Evolutionary conservation across 441 rosid genomes (phyloP).

Genomic region (Populus trichocarpa): DNA sequence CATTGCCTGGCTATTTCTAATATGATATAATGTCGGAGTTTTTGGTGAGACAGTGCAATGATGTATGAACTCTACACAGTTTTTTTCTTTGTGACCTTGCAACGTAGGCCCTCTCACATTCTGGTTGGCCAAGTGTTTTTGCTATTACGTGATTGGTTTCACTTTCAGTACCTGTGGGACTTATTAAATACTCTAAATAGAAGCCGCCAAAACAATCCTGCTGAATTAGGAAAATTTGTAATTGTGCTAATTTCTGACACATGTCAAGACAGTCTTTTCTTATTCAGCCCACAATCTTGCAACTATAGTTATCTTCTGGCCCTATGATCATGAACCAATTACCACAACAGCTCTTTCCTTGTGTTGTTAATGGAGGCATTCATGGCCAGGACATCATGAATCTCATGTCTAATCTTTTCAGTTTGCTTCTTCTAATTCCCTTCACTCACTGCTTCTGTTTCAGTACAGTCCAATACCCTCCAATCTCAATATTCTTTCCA

Average conservation of each 20-base stretch:
- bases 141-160: not conserved
- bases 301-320: not conserved
- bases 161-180: not conserved
- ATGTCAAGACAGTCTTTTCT: too few species aligned
- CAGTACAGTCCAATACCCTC: not conserved
- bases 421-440: not conserved
- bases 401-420: not conserved
- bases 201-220: not conserved
- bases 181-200: not conserved
- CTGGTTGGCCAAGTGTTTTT: not conserved
- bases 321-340: not conserved
- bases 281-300: too few species aligned
- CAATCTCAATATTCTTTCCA: not conserved
- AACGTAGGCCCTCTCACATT: not conserved
- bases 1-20: not conserved
- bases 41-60: not conserved
- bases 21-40: not conserved
- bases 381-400: not conserved
- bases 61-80: not conserved
- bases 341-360: not conserved
- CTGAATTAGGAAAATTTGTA: not conserved
- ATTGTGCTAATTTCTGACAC: not conserved
- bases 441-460: not conserved
- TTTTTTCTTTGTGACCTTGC: not conserved
- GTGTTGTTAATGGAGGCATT: not conserved